phyloP scores from a whole-genome alignment of 2,329 filamentous ascomycete species.

The Beauveria australis region DNA sequence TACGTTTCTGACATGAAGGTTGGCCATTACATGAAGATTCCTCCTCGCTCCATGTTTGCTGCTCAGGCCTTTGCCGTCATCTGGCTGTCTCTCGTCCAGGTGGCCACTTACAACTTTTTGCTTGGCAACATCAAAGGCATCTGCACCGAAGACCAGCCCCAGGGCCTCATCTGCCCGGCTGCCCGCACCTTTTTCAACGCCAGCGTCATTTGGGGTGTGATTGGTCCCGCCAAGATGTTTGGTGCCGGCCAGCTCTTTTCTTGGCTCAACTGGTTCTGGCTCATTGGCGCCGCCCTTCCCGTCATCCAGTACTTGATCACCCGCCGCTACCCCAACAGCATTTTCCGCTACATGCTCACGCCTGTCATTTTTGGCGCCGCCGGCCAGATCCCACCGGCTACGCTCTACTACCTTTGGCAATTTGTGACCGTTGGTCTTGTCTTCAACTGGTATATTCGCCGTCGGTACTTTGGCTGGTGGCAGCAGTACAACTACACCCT shows the following conservation, averaged over 20 bases:
- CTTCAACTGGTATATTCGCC: slow-evolving; percentile 46
- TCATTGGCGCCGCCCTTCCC: slow-evolving; percentile 42
- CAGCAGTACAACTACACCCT: slow-evolving; percentile 48
- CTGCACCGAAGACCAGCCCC: slow-evolving; percentile 38
- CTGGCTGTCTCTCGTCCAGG: slow-evolving; percentile 31
- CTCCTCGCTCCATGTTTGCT: slow-evolving; percentile 40
- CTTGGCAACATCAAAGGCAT: slow-evolving; percentile 43
- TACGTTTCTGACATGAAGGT: slow-evolving; percentile 44
- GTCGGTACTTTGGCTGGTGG: slow-evolving; percentile 48
- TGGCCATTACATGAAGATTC: slow-evolving; percentile 46
- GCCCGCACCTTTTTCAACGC: slow-evolving; percentile 53
- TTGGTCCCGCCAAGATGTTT: slow-evolving; percentile 33
- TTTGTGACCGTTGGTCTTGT: slow-evolving; percentile 47
- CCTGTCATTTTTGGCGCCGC: slow-evolving; percentile 46
- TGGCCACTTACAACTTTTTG: slow-evolving; percentile 30
- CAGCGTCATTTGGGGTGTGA: slow-evolving; percentile 53
- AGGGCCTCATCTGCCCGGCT: slow-evolving; percentile 48
- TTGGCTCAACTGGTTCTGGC: slow-evolving; percentile 46
- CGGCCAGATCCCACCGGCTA: slow-evolving; percentile 45
- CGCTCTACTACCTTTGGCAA: slow-evolving; percentile 44
- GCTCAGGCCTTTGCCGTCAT: slow-evolving; percentile 35
- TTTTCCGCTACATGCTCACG: slow-evolving; percentile 41
- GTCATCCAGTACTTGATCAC: slow-evolving; percentile 41
- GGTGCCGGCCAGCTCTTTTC: slow-evolving; percentile 35
- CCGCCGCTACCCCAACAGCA: slow-evolving; percentile 37